Evolutionary conservation across 2,329 filamentous ascomycete species (phyloP), one percentile per base, ranked within the genome.

Genomic region (Herpotrichia juniperi): DNA sequence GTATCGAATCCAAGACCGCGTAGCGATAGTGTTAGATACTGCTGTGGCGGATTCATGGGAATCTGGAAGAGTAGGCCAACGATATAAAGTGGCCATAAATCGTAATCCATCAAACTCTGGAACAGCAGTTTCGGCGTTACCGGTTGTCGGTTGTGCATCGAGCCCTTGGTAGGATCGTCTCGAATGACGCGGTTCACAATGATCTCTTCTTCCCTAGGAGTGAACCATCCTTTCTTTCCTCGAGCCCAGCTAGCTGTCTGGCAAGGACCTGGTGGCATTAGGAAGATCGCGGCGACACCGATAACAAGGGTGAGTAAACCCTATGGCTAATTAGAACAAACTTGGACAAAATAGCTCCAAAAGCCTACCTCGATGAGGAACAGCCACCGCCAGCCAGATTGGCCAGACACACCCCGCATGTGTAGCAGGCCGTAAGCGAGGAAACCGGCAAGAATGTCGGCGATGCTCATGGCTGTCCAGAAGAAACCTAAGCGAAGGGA

Each of bases 121-220:
- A 57, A 65, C 16, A 65, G 43, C 2, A 51, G 19, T 12, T 50
- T 50, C 6, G 52, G 44, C 3, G 58, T 62, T 16, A 65, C 56
- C 22, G 58, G 57, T 48, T 65, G 48, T n/a, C 62, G 55, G 25
- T 65, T 65, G 42, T 65, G 79, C 81, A 83, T 83, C 51, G 74
- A 75, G 22, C 79, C 80, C 58, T 83, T 83, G 48, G 73, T 75
- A 2, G 79, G 79, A 46, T 81, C 85, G 35, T 87, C 85, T 0
- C 85, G 79, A 1, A 85, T 71, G n/a, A 83, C 74, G 1, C 84
- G 75, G 56, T 86, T 87, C 24, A 87, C 79, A 79, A 89, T 83
- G 64, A 89, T 88, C 46, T 82, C 79, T 59, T 88, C 86, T 61
- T 89, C 83, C 2, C 78, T 78, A 61, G 87, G 84, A 0, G 75